Base-by-base conservation (phyloP, 306 rosid genomes). In the Quercus glauca region DNA sequence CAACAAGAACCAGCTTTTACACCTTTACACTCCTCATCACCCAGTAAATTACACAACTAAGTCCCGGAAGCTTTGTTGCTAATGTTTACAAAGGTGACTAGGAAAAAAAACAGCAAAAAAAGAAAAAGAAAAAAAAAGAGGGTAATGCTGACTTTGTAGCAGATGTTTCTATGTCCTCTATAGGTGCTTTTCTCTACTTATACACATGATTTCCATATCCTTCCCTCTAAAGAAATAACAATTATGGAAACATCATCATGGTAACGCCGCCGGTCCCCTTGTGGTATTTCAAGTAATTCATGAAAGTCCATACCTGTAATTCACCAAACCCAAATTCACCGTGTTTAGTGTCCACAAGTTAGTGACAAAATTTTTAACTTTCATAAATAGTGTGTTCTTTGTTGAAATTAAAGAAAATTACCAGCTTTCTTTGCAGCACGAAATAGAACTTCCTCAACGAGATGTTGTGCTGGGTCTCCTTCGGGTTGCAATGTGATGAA, bases 361-460 rank as follows among this genome's bases (percentile, higher is more conserved):
- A 79, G 83, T 18, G 8, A 70, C 25, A 78, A 19, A 2, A 3
- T 13, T 35, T 6, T n/a, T 18, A 26, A 3, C 78, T 52, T 70
- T 23, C 21, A 64, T 14, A 57, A 55, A 33, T 11, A 23, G 43
- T 29, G n/a, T 55, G 6, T 26, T 78, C 20, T 20, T 57, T 23
- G 19, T 8, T 61, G 35, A 45, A 51, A 21, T 68, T 17, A 52
- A 35, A 67, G 55, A 25, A 49, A 49, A 14, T 5, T 81, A 94
- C 99, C 99, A 31, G 98, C 97, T 90, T 92, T 88, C 83, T 91
- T 96, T 8, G 99, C 99, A 21, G 99, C 99, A 6, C 99, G 97
- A 76, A 96, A 96, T 49, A 96, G 76, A 3, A 93, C 93, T 89
- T 93, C 94, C 87, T 96, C 98, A 20, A 96, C 90, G 81, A 96